Evolutionary conservation across 345 rosid species (phyloP).

Genomic region (Ceriops zippeliana): DNA sequence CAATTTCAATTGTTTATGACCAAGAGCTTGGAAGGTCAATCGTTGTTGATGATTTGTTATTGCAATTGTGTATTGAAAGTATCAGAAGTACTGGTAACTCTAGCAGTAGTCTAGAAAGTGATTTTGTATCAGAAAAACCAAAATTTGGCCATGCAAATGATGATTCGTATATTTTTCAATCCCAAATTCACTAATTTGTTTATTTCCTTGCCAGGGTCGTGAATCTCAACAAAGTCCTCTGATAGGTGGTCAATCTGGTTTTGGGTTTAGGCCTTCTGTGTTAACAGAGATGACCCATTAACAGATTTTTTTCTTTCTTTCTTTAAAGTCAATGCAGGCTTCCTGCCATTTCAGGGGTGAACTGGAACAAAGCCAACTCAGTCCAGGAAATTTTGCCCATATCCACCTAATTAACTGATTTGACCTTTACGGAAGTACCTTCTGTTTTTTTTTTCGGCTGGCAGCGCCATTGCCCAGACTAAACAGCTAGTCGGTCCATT

Average conservation of each 20-base stretch:
- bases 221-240: not conserved
- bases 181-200: not conserved
- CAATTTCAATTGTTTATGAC: slow-evolving; percentile 17
- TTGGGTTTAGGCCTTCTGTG: slow-evolving; percentile 8
- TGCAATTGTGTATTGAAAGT: slow-evolving; percentile 29
- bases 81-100: slow-evolving; percentile 4
- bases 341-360: not conserved
- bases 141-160: slow-evolving; percentile 18
- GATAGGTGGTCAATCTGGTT: not conserved
- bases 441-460: too few relatives aligned
- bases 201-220: too few relatives aligned
- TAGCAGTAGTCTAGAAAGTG: slow-evolving; percentile 20
- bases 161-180: slow-evolving; percentile 20
- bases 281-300: slow-evolving; percentile 24
- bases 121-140: slow-evolving; percentile 32
- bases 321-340: too few relatives aligned
- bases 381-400: too few relatives aligned
- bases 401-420: too few relatives aligned
- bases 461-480: too few relatives aligned
- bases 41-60: slow-evolving; percentile 32
- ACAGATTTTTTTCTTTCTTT: not conserved
- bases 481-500: not conserved
- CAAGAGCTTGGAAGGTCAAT: slow-evolving; percentile 39
- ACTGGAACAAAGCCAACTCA: not conserved
- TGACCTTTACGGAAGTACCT: too few relatives aligned